Evolutionary conservation across 2,329 filamentous ascomycete species (phyloP).

Genomic region (Microascus cirrosus): DNA sequence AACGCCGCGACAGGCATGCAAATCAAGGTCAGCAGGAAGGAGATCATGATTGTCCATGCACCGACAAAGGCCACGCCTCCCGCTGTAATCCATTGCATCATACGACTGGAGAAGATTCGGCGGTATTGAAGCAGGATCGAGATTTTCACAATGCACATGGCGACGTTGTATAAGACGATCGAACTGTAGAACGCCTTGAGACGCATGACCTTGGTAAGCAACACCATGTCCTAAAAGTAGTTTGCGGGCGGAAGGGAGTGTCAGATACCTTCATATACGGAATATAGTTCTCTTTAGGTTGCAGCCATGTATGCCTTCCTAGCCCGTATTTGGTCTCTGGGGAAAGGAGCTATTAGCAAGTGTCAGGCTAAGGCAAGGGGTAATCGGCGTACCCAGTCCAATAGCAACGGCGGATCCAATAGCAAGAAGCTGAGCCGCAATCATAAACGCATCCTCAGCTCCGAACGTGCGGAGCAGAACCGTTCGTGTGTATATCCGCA

Average conservation of each 20-base stretch:
- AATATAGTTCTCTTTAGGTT: conserved; percentile 8
- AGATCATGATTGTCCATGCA: conserved; percentile 16
- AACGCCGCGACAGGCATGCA: conserved; percentile 16
- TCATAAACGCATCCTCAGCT: conserved; percentile 13
- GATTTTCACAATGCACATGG: conserved; percentile 20
- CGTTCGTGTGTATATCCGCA: conserved; percentile 12
- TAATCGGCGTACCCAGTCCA: conserved; percentile 11
- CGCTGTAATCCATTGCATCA: conserved; percentile 12
- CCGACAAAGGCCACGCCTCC: conserved; percentile 14
- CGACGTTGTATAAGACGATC: conserved; percentile 22
- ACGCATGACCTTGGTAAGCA: not conserved
- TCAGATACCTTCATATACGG: conserved; percentile 13
- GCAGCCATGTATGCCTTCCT: conserved; percentile 11
- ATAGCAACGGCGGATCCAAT: conserved; percentile 12
- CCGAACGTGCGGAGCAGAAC: conserved; percentile 13
- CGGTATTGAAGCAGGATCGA: conserved; percentile 26
- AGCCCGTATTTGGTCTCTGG: conserved; percentile 14
- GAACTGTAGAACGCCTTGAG: conserved; percentile 17
- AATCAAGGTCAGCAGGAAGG: conserved; percentile 15
- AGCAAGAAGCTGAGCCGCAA: conserved; percentile 10
- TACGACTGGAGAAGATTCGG: conserved; percentile 20
- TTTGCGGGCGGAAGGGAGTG: no score
- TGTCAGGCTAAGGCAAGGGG: not conserved
- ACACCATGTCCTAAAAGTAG: not conserved
- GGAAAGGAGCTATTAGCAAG: not conserved